Base-by-base conservation (phyloP, 768 basidiomycete genomes). In the Tylopilus felleus region DNA sequence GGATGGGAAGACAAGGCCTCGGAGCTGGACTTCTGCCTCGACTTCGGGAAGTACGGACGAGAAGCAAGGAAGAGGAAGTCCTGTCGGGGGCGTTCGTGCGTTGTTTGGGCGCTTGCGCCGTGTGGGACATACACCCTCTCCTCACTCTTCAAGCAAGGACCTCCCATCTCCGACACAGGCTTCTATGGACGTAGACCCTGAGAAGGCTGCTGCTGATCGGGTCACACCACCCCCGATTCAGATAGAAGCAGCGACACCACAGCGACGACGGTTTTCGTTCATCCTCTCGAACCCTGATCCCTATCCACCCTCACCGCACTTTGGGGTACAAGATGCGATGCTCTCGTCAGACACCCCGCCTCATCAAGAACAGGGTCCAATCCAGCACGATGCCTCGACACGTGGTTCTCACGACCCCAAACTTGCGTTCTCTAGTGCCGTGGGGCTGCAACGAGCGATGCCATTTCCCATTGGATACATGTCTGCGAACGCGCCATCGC, bases 221-320 rank as follows among this genome's bases (percentile, higher is more conserved):
- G 16, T n/a, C 31, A 63, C 52, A 7, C 52, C 57, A 43, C 65
- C 56, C 10, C 64, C 61, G 12, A 53, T 57, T 48, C 59, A 57
- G 27, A 17, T 52, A 5, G 47, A 56, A 4, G 47, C 39, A 21
- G 54, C 63, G 25, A 69, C 60, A 1, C 58, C 60, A 7, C 55
- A 35, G 0, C 67, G 58, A 53, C 57, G 56, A 9, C 65, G 51
- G 45, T 62, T 61, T 52, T 69, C 67, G 3, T 71, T 68, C 47
- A 55, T 70, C 19, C 70, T 70, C 16, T 70, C 68, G 8, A 70
- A 70, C 38, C 69, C 68, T 25, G 70, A 70, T 47, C 58, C 60
- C n/a, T 56, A 53, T 16, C 59, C 59, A n/a, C 42, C 61, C 29
- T 62, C 67, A 13, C 65, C 57, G 1, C 55, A 52, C 39, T 52